Base-by-base conservation (phyloP, 169 alveolate species). In the Cryptosporidium viatorum region DNA sequence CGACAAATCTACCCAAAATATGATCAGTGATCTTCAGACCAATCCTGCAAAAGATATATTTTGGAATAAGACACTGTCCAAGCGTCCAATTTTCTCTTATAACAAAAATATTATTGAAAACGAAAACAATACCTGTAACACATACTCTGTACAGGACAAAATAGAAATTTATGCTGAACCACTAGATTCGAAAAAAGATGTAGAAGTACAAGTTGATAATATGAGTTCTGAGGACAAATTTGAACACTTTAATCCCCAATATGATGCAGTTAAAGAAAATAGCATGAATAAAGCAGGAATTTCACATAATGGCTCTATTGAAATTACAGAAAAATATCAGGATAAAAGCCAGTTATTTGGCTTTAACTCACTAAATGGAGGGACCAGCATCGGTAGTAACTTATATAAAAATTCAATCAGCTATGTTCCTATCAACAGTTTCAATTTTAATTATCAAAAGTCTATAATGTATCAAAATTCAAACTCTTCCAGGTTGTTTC, bases 131-230 rank as follows among this genome's bases (percentile, higher is more conserved):
- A 37, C 60, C 12, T 26, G 16, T n/a, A 59, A 73, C 2, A 26
- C 58, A 35, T 37, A n/a, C 26, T 26, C 45, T 37, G 26, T n/a
- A 70, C 48, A 18, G 18, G 84, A 65, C 3, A 50, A 35, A 43
- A 33, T 23, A 26, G 84, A 26, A 31, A 73, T 59, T 12, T 9
- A 51, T 29, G 26, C n/a, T 23, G 71, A 31, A 33, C 52, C 41
- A 33, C 14, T 10, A 14, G 48, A 65, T 65, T 65, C 71, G 2
- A 65, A 29, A 33, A 73, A 59, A 41, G 86, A 73, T 29, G 86
- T 35, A 2, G 86, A 73, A n/a, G 58, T 73, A 3, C 86, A 73
- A 59, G 86, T 55, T n/a, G 26, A 73, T 37, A 51, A 23, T 23
- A 29, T 29, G 33, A 37, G 33, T 9, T 2, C 33, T 7, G 50